phyloP scores from a whole-genome alignment of 495 filamentous ascomycete genomes.

The Platismatia glauca region DNA sequence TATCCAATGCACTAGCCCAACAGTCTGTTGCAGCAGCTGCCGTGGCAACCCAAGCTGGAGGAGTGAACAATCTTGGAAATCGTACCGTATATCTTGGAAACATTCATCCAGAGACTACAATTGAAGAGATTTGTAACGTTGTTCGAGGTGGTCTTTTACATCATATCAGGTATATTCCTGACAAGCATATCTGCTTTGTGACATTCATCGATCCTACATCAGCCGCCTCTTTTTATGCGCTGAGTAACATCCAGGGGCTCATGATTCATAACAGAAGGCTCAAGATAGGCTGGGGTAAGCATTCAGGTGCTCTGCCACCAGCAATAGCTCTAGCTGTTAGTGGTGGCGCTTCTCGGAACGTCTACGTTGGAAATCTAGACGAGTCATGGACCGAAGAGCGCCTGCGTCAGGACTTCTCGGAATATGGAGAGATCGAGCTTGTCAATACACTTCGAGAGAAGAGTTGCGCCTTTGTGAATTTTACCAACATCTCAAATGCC shows the following conservation, averaged over 20 bases:
- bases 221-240: constrained; percentile 92
- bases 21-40: constrained; percentile 96
- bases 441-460: constrained; percentile 96
- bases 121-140: constrained; percentile 97
- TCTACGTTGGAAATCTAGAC: constrained; percentile 95
- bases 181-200: constrained; percentile 99
- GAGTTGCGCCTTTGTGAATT: constrained; percentile 98
- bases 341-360: constrained; percentile 87
- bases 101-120: constrained; percentile 96
- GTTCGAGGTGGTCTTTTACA: constrained; percentile 88
- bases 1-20: constrained; percentile 90
- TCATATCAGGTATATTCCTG: constrained; percentile 97
- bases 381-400: constrained; percentile 96
- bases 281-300: constrained; percentile 99
- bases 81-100: constrained; percentile 97
- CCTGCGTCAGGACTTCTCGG: constrained; percentile 89
- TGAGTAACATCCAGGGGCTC: constrained; percentile 91
- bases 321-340: constrained; percentile 95
- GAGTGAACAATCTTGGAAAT: constrained; percentile 94
- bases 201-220: constrained; percentile 99
- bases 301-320: constrained; percentile 91
- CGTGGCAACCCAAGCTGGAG: constrained; percentile 90
- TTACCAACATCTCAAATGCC: constrained; percentile 98
- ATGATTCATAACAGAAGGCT: constrained; percentile 98
- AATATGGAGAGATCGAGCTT: constrained; percentile 96